Base-by-base conservation (phyloP, 805 yeast species). In the Debaryomyces prosopidis region DNA sequence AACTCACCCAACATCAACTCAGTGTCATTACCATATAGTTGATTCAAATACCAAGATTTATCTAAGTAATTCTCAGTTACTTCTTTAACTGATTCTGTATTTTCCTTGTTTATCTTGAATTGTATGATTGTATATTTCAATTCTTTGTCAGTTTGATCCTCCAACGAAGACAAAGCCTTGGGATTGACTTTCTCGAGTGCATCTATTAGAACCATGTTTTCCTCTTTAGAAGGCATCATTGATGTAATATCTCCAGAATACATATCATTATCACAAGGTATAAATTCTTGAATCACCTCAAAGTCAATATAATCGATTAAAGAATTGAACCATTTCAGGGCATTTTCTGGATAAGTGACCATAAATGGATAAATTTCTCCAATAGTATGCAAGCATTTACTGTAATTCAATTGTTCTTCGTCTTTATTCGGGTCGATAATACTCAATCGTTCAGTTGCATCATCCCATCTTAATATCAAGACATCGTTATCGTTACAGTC, bases 51-150 rank as follows among this genome's bases (percentile, higher is more conserved):
- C 83, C 87, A 80, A 1, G 86, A 70, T 51, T 81, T 79, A 58
- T 87, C 92, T 14, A 79, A 48, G 12, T 75, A 77, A 47, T 79
- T 81, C 5, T 63, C 56, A 23, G 87, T 84, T 18, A 73, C 60
- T 40, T 75, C 73, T 3, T 65, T 63, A 0, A 70, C 64, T 1
- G 49, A 49, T 12, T 31, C 18, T 11, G 67, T 64, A 0, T 36
- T 31, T 3, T 66, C 65, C 11, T 73, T 59, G 36, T 70, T 59
- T n/a, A 57, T 51, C 32, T 69, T 71, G 42, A 71, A 60, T 43
- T 79, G 74, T 5, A 81, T 63, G 3, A 62, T 53, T 0, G 79
- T 69, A 47, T 75, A 77, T 8, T 55, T 56, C 35, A 81, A 55
- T 47, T 72, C 77, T 2, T 66, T 45, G n/a, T 52, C 53, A 4